Conservation (phyloP, 1,139 yeast genomes). For the Pneumocystis oryctolagi region DNA sequence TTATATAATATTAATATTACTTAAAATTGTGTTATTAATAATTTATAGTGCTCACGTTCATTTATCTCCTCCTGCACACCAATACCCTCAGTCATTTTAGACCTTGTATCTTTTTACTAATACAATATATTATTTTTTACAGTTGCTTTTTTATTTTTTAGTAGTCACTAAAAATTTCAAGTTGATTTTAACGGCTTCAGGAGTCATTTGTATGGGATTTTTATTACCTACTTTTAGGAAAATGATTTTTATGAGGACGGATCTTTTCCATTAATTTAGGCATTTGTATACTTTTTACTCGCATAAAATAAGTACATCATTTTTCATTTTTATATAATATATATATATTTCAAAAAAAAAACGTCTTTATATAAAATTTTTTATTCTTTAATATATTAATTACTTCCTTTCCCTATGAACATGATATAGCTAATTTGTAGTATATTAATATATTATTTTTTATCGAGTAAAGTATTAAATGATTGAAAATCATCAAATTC, state of each 20-base stretch:
- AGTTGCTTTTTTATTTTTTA: not conserved
- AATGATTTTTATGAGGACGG: not conserved
- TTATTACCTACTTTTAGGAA: not conserved
- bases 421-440: too few species aligned
- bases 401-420: too few species aligned
- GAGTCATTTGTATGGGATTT: not conserved
- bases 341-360: too few species aligned
- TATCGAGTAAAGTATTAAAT: not conserved
- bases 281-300: not conserved
- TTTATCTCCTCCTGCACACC: slow-evolving; percentile 17
- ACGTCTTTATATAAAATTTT: too few species aligned
- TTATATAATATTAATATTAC: slow-evolving; percentile 22
- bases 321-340: not conserved
- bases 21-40: slow-evolving; percentile 2
- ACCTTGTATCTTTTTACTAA: not conserved
- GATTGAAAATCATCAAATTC: not conserved
- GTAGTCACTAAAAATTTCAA: not conserved
- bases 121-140: not conserved
- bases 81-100: slow-evolving; percentile 20
- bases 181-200: not conserved
- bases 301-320: not conserved
- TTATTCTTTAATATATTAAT: too few species aligned
- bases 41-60: slow-evolving; percentile 14
- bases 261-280: not conserved
- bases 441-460: too few species aligned